Conservation (phyloP, 202 grass and related monocot genomes). For the Eragrostis tef region DNA sequence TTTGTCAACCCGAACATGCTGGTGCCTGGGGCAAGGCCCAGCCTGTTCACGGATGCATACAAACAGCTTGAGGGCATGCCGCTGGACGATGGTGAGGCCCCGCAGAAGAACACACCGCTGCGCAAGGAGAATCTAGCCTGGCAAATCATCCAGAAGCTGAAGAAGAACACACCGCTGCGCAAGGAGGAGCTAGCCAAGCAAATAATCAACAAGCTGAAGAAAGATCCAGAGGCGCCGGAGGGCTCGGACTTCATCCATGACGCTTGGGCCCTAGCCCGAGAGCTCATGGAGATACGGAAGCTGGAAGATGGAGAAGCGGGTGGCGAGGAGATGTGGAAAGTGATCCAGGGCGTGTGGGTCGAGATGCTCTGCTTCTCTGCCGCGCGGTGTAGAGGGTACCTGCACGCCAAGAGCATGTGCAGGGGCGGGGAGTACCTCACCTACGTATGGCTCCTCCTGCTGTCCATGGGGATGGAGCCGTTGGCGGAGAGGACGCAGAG, state of each 20-base stretch:
- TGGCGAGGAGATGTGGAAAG: background rate
- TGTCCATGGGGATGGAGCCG: constrained; percentile 22
- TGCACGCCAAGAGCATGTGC: constrained; percentile 19
- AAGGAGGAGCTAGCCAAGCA: background rate
- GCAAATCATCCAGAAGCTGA: too few species aligned
- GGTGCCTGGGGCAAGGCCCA: background rate
- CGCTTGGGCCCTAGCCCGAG: too few species aligned
- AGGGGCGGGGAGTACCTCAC: background rate
- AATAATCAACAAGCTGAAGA: background rate
- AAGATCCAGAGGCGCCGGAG: too few species aligned
- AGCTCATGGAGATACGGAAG: too few species aligned
- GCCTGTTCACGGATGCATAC: background rate
- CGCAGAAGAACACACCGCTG: too few species aligned
- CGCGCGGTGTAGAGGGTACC: background rate
- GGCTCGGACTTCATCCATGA: too few species aligned
- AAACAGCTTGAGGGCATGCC: background rate
- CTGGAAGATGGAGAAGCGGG: background rate
- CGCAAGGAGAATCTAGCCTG: too few species aligned
- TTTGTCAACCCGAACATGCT: background rate
- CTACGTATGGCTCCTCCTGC: constrained; percentile 23
- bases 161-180: background rate
- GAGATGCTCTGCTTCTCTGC: constrained; percentile 42
- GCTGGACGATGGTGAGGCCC: too few species aligned
- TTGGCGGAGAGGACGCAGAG: constrained; percentile 7
- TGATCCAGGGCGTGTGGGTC: constrained; percentile 33